Base-by-base conservation (phyloP, 148 eudicot genomes). In the Diospyros lotus region DNA sequence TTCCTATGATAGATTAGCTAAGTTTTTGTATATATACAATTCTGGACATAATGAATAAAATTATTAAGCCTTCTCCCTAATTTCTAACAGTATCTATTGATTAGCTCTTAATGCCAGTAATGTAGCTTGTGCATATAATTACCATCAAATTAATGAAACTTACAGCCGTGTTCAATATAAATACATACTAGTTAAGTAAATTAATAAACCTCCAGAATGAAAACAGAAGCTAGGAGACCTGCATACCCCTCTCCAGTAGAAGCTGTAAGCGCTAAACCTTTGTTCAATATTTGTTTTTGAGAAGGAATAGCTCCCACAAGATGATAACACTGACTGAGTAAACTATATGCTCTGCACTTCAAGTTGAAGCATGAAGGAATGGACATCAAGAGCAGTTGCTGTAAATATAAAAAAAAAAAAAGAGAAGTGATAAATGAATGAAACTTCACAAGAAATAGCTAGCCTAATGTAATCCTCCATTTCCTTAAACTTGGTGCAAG, bases 361-460 rank as follows among this genome's bases (percentile, higher is more conserved):
- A 96, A 76, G 82, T 96, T 97, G 78, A 96, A 93, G 85, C 93
- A 93, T 2, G 99, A 91, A n/a, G 99, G 98, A 60, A 96, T 93
- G 5, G 98, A 87, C 82, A 90, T 96, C 87, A 96, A 82, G 54
- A 96, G 87, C 68, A 96, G 79, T 91, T 96, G 98, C 98, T 94
- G 96, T 42, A 13, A 12, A 18, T 38, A 55, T 14, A 77, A 61
- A 72, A 48, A 48, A 48, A 48, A 48, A 48, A 48, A 48, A 48
- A 28, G 28, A 28, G 28, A 28, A 28, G 42, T 18, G 64, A 9
- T 6, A 48, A 54, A n/a, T 39, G 38, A 58, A 43, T 54, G 65
- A 41, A 63, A 70, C 18, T 62, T 42, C 64, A 64, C 17, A 15
- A 55, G n/a, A 28, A 28, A 53, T 1, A 2, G 11, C 11, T 7